phyloP scores from a whole-genome alignment of 192 early-diverging fungal species.

The Gonapodya prolifera region DNA sequence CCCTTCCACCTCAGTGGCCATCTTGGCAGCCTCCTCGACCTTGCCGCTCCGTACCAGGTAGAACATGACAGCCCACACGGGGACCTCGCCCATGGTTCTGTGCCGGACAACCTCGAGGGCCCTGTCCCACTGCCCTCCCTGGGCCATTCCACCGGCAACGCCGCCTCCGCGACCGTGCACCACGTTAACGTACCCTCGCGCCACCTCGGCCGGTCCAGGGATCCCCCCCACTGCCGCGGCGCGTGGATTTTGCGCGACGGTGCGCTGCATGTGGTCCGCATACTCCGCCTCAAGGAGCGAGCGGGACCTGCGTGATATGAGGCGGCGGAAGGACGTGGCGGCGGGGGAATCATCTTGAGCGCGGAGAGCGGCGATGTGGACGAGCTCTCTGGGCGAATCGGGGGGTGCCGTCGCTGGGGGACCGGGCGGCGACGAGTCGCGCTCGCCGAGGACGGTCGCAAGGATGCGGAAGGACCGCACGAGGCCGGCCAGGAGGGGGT shows the following conservation, averaged over 20 bases:
- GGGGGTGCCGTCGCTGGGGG: neutral
- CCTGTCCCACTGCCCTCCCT: neutral
- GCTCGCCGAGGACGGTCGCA: neutral
- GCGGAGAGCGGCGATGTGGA: neutral
- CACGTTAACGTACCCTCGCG: neutral
- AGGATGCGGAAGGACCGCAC: neutral
- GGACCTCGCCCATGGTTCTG: constrained; percentile 16
- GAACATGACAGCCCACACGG: constrained; percentile 83
- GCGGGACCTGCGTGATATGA: neutral
- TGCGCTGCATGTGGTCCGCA: constrained; percentile 29
- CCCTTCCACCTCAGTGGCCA: constrained; percentile 40
- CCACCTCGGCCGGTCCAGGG: constrained; percentile 19
- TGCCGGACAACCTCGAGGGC: neutral
- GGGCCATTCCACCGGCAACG: no score
- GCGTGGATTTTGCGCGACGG: constrained; percentile 41
- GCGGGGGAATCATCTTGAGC: neutral
- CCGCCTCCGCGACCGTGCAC: neutral
- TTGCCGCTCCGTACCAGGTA: constrained; percentile 67
- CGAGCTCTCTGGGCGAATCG: neutral
- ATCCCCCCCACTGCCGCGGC: constrained; percentile 67
- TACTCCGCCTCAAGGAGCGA: constrained; percentile 11
- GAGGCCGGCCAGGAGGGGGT: neutral
- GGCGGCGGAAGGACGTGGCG: constrained; percentile 1
- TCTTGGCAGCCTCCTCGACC: constrained; percentile 50
- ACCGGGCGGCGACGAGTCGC: neutral